Conservation (phyloP, 345 rosid species). For the Excoecaria agallocha region DNA sequence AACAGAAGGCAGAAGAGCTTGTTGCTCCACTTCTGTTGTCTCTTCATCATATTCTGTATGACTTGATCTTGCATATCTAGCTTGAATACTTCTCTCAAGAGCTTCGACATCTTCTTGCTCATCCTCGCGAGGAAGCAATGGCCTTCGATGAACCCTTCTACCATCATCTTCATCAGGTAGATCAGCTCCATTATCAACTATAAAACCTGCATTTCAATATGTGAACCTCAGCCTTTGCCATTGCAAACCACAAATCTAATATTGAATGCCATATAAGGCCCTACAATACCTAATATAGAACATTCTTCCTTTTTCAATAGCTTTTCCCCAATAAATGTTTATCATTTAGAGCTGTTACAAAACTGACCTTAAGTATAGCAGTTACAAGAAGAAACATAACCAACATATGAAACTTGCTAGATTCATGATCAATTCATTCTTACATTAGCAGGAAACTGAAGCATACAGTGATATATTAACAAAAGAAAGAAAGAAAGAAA, state of each 20-base stretch:
- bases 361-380: not conserved
- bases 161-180: slow-evolving; percentile 73
- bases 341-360: not conserved
- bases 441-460: not conserved
- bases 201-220: slow-evolving; percentile 55
- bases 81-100: slow-evolving; percentile 78
- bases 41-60: slow-evolving; percentile 89
- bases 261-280: not conserved
- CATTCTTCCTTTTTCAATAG: not conserved
- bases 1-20: slow-evolving; percentile 94
- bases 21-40: slow-evolving; percentile 96
- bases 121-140: slow-evolving; percentile 59
- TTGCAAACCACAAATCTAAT: slow-evolving; percentile 5
- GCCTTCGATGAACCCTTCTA: slow-evolving; percentile 70
- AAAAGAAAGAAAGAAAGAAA: not conserved
- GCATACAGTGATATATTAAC: not conserved
- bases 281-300: not conserved
- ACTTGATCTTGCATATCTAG: slow-evolving; percentile 63
- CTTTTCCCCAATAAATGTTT: not conserved
- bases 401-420: not conserved
- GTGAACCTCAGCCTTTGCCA: slow-evolving; percentile 3
- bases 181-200: slow-evolving; percentile 70
- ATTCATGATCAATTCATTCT: not conserved
- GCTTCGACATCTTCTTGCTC: slow-evolving; percentile 88
- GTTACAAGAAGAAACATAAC: not conserved